Base-by-base conservation (phyloP, 73 alveolate genomes). In the Paramecium biaurelia region DNA sequence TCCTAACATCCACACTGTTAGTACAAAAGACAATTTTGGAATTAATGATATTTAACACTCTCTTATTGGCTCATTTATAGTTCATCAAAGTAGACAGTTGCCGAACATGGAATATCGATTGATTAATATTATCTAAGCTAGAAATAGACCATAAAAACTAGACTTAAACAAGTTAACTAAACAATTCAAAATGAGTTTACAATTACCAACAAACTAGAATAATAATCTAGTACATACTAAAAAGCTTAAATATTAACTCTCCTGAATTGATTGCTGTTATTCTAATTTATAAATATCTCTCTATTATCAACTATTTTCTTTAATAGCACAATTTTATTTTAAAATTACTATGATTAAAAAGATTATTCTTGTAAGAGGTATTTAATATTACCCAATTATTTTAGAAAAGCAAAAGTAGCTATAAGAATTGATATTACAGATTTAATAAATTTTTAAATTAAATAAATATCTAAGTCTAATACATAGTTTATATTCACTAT, bases 91-190 rank as follows among this genome's bases (percentile, higher is more conserved):
- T 15, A 79, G 90, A 45, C 12, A 42, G 2, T 24, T 47, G 10
- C 23, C 14, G 10, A 47, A 47, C 23, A 42, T 23, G 56, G 90
- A 79, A 79, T 76, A 79, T 10, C 26, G 56, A 43, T 30, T 79
- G 7, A 79, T 79, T 0, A 79, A 79, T 43, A 34, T 43, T 10
- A 23, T 79, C 1, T 43, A 47, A 79, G 90, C 90, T 14, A 21
- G 74, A 43, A 38, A 38, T 24, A 79, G 90, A 79, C 90, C 90
- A 18, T 11, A 79, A 42, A 79, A 24, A 45, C 12, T 79, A 10
- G 90, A 79, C n/a, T 23, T 79, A 24, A 79, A 79, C 28, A 79
- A 45, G 9, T 18, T 72, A 30, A 72, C 59, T 32, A 72, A 63
- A 24, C 26, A 63, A 32, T 63, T 63, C 26, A 63, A 63, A 63